phyloP scores from a whole-genome alignment of 1,284 basidiomycete species.

The Melampsora americana region DNA sequence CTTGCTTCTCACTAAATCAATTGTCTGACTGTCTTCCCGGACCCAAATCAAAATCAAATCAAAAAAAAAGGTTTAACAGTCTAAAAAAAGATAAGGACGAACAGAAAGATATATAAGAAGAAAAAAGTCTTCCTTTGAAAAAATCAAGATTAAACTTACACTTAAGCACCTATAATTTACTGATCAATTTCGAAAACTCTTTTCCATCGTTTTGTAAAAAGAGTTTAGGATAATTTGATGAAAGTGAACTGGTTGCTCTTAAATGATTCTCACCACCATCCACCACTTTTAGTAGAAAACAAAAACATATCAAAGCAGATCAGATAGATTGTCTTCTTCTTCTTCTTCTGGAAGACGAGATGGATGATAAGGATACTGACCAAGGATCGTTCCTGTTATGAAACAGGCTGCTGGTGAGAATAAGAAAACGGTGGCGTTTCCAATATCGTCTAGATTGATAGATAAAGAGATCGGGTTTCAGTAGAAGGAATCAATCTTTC shows the following conservation, averaged over 20 bases:
- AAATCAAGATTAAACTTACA: too few relatives aligned
- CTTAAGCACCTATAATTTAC: constrained; percentile 4
- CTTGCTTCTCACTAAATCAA: too few relatives aligned
- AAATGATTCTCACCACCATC: constrained; percentile 34
- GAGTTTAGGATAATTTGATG: not conserved
- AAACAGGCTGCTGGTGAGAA: constrained; percentile 82
- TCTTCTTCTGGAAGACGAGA: not conserved
- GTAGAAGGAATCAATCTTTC: constrained; percentile 14
- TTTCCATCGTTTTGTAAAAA: constrained; percentile 9
- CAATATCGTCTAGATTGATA: constrained; percentile 71
- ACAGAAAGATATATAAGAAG: too few relatives aligned
- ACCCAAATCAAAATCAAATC: too few relatives aligned
- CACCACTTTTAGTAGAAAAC: constrained; percentile 11
- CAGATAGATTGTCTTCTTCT: constrained; percentile 1
- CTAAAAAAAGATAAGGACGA: too few relatives aligned
- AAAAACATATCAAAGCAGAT: not conserved
- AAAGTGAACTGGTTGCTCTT: constrained; percentile 2
- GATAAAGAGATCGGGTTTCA: constrained; percentile 61
- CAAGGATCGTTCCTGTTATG: constrained; percentile 63
- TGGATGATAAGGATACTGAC: constrained; percentile 46
- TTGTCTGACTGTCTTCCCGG: too few relatives aligned
- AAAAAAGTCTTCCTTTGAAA: too few relatives aligned
- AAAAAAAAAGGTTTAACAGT: too few relatives aligned
- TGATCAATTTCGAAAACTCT: not conserved
- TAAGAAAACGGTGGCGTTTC: constrained; percentile 75